phyloP scores from a whole-genome alignment of 768 basidiomycete genomes.

The Mycena metata region DNA sequence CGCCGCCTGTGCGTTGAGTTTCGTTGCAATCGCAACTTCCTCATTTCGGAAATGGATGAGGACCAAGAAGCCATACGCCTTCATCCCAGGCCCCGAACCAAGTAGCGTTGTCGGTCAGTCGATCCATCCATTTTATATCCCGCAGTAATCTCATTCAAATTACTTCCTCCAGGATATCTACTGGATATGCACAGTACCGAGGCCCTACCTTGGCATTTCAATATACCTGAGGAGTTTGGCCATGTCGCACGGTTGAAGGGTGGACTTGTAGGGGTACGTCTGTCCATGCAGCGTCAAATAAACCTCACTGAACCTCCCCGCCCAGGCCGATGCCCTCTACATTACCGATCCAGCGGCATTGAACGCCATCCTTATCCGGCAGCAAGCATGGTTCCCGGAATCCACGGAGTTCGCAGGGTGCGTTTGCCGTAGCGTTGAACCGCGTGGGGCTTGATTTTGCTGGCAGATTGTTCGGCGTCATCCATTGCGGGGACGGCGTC shows the following conservation, averaged over 20 bases:
- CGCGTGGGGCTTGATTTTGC: not conserved
- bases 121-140: not conserved
- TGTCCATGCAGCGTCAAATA: not conserved
- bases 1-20: not conserved
- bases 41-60: constrained; percentile 19
- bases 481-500: constrained; percentile 40
- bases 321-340: constrained; percentile 43
- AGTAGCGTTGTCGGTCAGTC: not conserved
- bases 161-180: constrained; percentile 35
- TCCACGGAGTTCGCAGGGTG: constrained; percentile 46
- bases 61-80: constrained; percentile 22
- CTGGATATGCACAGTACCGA: constrained; percentile 42
- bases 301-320: not conserved
- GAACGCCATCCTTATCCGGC: constrained; percentile 42
- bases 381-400: constrained; percentile 41
- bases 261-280: constrained; percentile 39
- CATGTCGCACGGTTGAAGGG: constrained; percentile 41
- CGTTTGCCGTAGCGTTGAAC: too few relatives aligned
- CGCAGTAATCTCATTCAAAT: not conserved
- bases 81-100: constrained; percentile 16
- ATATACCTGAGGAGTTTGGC: constrained; percentile 42
- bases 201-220: constrained; percentile 39
- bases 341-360: constrained; percentile 45
- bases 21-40: constrained; percentile 14
- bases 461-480: constrained; percentile 42